Conservation (phyloP, 495 filamentous ascomycete genomes). For the Sordaria brevicollis region DNA sequence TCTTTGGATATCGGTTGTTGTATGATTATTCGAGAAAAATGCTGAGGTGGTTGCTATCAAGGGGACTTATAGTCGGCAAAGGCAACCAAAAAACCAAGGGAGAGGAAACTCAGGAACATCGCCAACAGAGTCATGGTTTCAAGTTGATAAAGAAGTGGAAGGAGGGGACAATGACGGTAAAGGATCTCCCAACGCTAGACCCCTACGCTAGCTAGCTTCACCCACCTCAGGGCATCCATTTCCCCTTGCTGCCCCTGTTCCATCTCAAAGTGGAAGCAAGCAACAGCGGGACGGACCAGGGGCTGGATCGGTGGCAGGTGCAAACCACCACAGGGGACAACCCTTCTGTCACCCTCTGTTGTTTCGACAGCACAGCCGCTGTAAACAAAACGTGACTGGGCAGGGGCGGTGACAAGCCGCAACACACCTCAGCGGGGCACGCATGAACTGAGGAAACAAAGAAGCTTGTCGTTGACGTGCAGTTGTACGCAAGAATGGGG, state of each 20-base stretch:
- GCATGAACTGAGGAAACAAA: neutral
- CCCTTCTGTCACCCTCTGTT: neutral
- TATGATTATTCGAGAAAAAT: neutral
- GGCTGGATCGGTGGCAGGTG: no score
- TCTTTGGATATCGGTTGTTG: conserved; percentile 4
- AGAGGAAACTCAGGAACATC: neutral
- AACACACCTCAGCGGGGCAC: neutral
- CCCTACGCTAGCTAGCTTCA: neutral
- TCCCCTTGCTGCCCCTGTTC: neutral
- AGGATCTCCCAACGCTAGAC: neutral
- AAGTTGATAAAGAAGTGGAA: neutral
- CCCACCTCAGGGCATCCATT: no score
- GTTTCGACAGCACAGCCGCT: neutral
- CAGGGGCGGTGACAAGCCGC: neutral
- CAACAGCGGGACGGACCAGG: neutral
- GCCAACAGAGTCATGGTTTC: neutral
- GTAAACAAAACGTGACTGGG: neutral
- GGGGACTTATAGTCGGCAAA: neutral
- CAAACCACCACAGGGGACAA: neutral
- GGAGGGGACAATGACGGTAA: neutral
- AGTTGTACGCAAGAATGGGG: neutral
- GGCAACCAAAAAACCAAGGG: neutral
- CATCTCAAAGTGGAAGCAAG: no score
- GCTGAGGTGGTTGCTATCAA: neutral
- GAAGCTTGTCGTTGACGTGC: neutral